These are phyloP conservation scores for Sequoia sempervirens DNA, from an alignment of 75 land plant species.

Conservation along the genomic window DNA sequence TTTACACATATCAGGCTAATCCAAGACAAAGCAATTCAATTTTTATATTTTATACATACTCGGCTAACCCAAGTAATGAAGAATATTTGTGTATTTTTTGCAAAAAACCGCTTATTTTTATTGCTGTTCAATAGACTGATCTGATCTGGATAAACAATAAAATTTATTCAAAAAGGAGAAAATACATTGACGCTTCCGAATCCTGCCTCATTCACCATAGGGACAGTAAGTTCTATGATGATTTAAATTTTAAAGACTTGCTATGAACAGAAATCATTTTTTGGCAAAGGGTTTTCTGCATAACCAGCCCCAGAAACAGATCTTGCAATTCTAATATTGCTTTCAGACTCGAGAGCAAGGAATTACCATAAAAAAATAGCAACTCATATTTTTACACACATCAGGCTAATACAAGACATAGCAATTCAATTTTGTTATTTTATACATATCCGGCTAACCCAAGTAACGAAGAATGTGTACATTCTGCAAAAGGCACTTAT, in stretches of 20 bases:
- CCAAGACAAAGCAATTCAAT: neutral
- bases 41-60: too few species aligned
- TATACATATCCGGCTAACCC: neutral
- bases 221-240: neutral
- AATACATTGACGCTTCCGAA: neutral
- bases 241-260: neutral
- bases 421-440: neutral
- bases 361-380: neutral
- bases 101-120: neutral
- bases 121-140: neutral
- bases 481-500: neutral
- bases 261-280: neutral
- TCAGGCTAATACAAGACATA: neutral
- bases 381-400: neutral
- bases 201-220: neutral
- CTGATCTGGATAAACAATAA: neutral
- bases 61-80: neutral
- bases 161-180: neutral
- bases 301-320: neutral
- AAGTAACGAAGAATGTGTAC: neutral
- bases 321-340: neutral
- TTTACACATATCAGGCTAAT: neutral
- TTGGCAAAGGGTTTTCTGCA: neutral
- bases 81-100: neutral
- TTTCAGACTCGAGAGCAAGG: neutral